Base-by-base conservation (phyloP, 257 asterid genomes). In the Forsythia suspensa region DNA sequence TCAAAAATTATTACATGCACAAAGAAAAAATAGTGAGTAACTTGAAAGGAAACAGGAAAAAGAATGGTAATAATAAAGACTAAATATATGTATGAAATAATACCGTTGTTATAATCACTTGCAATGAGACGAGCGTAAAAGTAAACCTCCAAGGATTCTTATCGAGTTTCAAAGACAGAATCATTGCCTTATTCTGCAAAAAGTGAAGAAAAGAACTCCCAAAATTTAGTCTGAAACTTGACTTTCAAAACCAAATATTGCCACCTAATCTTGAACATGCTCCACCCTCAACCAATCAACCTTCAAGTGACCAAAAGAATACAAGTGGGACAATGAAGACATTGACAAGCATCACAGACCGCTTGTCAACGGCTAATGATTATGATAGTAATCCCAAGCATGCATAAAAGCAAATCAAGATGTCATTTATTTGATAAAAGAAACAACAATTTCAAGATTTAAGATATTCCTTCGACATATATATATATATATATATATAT, bases 101-200 rank as follows among this genome's bases (percentile, higher is more conserved):
- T 95, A 95, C 99, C 98, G 98, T n/a, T 93, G 82, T 87, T 91
- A 81, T 93, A 89, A 83, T 95, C 99, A 79, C 96, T 95, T 65
- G 99, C 98, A 82, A 95, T 88, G 67, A 95, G 97, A 86, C 93
- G 99, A 71, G 99, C 99, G 87, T n/a, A 97, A 93, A 51, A 95
- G 91, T 82, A 95, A 83, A 82, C 99, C 99, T 86, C 99, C 99
- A 74, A 95, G 97, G 84, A 95, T 81, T 78, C 99, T 91, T 76
- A 95, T 95, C 16, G 98, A 77, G 99, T 95, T 88, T 95, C 99
- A 80, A 95, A 95, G 82, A 95, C 87, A 55, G 99, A 95, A n/a
- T n/a, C 46, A 95, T 97, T 2, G 99, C 93, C 88, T 95, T 93
- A 88, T 93, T 95, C 99, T 95, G 99, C 87, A n/a, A 85, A 80